phyloP scores from a whole-genome alignment of 192 early-diverging fungal genomes.

The Backusella macrospora region DNA sequence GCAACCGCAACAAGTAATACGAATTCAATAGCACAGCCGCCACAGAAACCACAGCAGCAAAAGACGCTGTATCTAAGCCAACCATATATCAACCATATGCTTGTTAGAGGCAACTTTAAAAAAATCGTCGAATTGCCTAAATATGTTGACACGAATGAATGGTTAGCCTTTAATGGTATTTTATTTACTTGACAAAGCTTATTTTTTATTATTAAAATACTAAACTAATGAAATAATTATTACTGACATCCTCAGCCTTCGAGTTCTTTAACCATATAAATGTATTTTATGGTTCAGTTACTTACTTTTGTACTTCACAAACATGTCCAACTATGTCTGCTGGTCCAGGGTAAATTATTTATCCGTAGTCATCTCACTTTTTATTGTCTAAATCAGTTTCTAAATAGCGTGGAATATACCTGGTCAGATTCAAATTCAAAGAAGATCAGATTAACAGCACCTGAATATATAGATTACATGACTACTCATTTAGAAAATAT shows the following conservation, averaged over 20 bases:
- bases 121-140: slow-evolving; percentile 88
- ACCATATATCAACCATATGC: slow-evolving; percentile 73
- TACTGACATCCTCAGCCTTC: slow-evolving; percentile 54
- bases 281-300: slow-evolving; percentile 86
- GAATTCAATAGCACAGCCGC: not conserved
- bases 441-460: slow-evolving; percentile 84
- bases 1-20: not conserved
- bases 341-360: slow-evolving; percentile 63
- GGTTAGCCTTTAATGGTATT: slow-evolving; percentile 82
- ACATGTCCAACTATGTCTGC: slow-evolving; percentile 87
- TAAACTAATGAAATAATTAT: not conserved
- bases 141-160: slow-evolving; percentile 93
- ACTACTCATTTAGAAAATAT: slow-evolving; percentile 84
- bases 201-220: not conserved
- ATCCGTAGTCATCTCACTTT: not conserved
- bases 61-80: slow-evolving; percentile 60
- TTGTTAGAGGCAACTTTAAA: slow-evolving; percentile 92
- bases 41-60: not conserved
- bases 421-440: slow-evolving; percentile 89
- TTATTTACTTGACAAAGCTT: not conserved
- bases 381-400: not conserved
- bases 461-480: slow-evolving; percentile 95
- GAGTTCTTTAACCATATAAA: slow-evolving; percentile 95
- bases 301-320: slow-evolving; percentile 83
- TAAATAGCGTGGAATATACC: slow-evolving; percentile 74